Evolutionary conservation across 2,329 filamentous ascomycete species (phyloP).

Genomic region (Monosporascus ibericus): DNA sequence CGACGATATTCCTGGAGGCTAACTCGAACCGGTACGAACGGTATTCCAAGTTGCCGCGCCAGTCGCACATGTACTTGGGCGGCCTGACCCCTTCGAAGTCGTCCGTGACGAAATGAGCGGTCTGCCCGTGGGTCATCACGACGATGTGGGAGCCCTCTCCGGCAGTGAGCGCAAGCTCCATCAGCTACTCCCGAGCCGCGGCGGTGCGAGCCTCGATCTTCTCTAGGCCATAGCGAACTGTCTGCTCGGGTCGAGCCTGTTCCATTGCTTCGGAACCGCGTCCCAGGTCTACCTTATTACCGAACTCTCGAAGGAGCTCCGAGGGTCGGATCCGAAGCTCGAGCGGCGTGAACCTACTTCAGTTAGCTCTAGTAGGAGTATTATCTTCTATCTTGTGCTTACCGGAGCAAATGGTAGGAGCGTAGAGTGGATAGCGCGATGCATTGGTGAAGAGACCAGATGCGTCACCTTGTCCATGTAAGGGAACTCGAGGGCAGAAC

Average conservation of each 20-base stretch:
- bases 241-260: background rate
- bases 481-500: background rate
- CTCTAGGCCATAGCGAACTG: background rate
- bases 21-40: background rate
- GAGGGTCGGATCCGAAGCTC: background rate
- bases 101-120: background rate
- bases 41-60: background rate
- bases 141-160: background rate
- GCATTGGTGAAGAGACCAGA: background rate
- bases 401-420: background rate
- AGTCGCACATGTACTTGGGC: background rate
- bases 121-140: conserved; percentile 1
- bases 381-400: background rate
- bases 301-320: background rate
- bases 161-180: background rate
- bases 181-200: background rate
- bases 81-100: background rate
- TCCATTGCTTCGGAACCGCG: background rate
- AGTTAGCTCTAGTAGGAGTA: background rate
- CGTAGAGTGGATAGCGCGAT: background rate
- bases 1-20: background rate
- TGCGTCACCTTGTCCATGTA: background rate
- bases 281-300: background rate
- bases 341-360: background rate
- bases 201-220: background rate